A percentile compares a stretch with the other conserved stretches of the same genome.
phyloP scores from a whole-genome alignment of 495 filamentous ascomycete species.

The Ascodesmis nigricans region DNA sequence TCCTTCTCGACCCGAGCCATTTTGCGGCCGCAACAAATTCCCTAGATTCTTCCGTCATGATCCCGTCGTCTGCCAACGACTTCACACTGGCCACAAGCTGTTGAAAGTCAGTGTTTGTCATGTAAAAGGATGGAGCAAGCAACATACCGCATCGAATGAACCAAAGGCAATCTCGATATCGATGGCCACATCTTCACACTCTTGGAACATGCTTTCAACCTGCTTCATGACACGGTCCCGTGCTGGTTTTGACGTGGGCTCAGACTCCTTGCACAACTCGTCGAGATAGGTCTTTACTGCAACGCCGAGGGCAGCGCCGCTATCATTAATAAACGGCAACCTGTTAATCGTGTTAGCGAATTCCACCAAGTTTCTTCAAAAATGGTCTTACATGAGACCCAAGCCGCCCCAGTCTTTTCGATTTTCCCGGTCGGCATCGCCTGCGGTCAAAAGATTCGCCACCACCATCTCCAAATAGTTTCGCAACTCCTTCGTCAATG shows the following conservation, averaged over 20 bases:
- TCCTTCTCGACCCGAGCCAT: slow-evolving; percentile 16
- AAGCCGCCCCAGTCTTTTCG: slow-evolving; percentile 48
- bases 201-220: slow-evolving; percentile 50
- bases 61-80: slow-evolving; percentile 9
- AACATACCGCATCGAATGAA: slow-evolving; percentile 20
- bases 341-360: slow-evolving; percentile 24
- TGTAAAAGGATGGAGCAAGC: slow-evolving; percentile 1
- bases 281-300: slow-evolving; percentile 86
- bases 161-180: slow-evolving; percentile 57
- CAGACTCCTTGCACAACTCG: slow-evolving; percentile 41
- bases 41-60: slow-evolving; percentile 14
- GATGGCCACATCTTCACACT: slow-evolving; percentile 47
- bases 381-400: slow-evolving; percentile 39
- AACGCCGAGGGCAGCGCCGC: slow-evolving; percentile 69
- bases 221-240: slow-evolving; percentile 31
- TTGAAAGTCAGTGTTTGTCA: background rate
- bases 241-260: slow-evolving; percentile 37
- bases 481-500: slow-evolving; percentile 52
- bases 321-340: slow-evolving; percentile 65
- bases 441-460: slow-evolving; percentile 56
- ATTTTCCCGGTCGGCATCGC: slow-evolving; percentile 34
- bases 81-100: slow-evolving; percentile 20
- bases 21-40: slow-evolving; percentile 18
- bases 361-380: background rate
- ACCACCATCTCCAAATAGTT: slow-evolving; percentile 65